Conservation (phyloP, 2,329 filamentous ascomycete genomes). For the Cercospora janseana region DNA sequence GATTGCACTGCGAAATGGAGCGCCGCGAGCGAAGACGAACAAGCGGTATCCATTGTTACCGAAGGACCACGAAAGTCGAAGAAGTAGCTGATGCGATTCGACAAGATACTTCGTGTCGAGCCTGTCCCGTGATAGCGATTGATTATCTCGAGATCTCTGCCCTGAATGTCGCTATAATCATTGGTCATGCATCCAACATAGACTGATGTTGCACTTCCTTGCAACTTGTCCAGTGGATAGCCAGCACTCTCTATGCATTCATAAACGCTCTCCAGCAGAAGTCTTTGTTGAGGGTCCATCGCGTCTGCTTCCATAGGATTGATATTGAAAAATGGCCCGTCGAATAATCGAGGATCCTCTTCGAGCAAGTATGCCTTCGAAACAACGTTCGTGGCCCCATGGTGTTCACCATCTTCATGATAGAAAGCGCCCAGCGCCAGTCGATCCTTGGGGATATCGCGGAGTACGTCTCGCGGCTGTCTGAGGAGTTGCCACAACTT, state of each 20-base stretch:
- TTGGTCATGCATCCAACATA: constrained; percentile 29
- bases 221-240: constrained; percentile 18
- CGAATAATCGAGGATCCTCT: constrained; percentile 28
- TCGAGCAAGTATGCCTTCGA: constrained; percentile 28
- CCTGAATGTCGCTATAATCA: constrained; percentile 27
- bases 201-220: constrained; percentile 25
- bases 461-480: constrained; percentile 17
- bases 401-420: constrained; percentile 23
- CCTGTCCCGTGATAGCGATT: constrained; percentile 29
- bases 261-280: constrained; percentile 30
- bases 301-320: constrained; percentile 25
- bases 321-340: constrained; percentile 30
- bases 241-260: constrained; percentile 27
- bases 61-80: constrained; percentile 29
- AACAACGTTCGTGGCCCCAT: constrained; percentile 23
- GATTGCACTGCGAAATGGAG: constrained; percentile 37
- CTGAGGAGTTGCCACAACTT: constrained; percentile 29
- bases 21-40: constrained; percentile 44
- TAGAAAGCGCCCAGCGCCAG: constrained; percentile 29
- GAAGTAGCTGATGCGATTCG: constrained; percentile 30
- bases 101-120: constrained; percentile 23
- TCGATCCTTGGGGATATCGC: constrained; percentile 25
- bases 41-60: constrained; percentile 45
- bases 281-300: constrained; percentile 34
- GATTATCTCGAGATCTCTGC: constrained; percentile 24